Conservation (phyloP, 192 early-diverging fungal species). For the Coemansia sp. region DNA sequence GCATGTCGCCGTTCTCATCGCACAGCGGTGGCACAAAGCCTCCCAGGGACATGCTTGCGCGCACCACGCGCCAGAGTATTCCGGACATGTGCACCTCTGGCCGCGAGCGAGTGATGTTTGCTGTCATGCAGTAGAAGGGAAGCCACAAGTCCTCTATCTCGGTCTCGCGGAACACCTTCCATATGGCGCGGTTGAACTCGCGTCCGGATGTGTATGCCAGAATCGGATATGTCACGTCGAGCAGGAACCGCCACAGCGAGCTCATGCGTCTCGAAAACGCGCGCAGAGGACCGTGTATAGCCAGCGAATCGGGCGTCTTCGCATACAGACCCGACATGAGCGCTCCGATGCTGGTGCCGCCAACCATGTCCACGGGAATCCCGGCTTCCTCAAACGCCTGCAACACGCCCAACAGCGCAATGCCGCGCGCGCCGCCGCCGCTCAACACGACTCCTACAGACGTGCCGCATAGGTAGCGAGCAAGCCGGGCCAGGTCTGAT, state of each 20-base stretch:
- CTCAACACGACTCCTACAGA: constrained; percentile 93
- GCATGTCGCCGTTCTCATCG: constrained; percentile 87
- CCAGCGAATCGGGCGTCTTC: constrained; percentile 79
- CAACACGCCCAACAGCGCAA: constrained; percentile 89
- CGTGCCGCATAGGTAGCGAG: constrained; percentile 85
- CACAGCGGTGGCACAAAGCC: constrained; percentile 95
- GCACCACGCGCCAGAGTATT: constrained; percentile 95
- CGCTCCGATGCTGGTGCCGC: constrained; percentile 96
- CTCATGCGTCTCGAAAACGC: constrained; percentile 77
- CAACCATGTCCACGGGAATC: constrained; percentile 95
- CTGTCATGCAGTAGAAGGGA: constrained; percentile 90
- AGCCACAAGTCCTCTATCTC: constrained; percentile 99
- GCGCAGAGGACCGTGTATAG: constrained; percentile 81
- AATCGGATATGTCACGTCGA: constrained; percentile 95
- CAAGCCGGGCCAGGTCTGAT: constrained; percentile 72
- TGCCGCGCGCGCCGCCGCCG: constrained; percentile 95
- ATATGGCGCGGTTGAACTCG: constrained; percentile 94
- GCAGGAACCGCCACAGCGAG: constrained; percentile 79
- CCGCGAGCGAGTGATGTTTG: constrained; percentile 94
- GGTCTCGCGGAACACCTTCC: constrained; percentile 90
- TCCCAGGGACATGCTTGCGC: constrained; percentile 96
- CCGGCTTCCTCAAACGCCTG: constrained; percentile 95
- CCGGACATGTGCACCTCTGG: constrained; percentile 90
- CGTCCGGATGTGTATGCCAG: constrained; percentile 89
- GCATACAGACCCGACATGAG: constrained; percentile 95